Evolutionary conservation across 1,284 basidiomycete species (phyloP), one percentile per base, ranked within the genome.

Genomic region (Cutaneotrichosporon daszewskae): DNA sequence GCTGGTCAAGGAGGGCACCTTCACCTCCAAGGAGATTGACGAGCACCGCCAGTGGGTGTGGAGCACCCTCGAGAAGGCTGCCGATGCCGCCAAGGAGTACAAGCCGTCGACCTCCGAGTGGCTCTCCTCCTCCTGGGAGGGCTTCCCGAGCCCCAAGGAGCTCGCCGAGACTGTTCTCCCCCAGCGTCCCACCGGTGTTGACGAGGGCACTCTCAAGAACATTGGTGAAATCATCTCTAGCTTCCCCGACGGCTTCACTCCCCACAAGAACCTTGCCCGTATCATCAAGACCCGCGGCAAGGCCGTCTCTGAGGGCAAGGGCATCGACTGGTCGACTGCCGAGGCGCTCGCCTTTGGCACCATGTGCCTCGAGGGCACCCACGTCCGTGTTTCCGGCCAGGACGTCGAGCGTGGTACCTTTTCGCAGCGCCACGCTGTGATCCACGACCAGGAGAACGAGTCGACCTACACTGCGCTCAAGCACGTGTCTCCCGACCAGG

Each of bases 41-140:
- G 91, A 97, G 68, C 95, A 98, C 77, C 88, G 89, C 77, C 88
- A 87, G 68, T 98, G 95, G 95, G 95, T 99, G 1, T 96, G 90
- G 92, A 85, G 89, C 34, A 91, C 92, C 85, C 79, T 99, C 48
- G 94, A 98, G 73, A 91, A 86, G 73, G 90, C 94, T 13, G 83
- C 85, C 20, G 83, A 80, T 34, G 90, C 81, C 29, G 79, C 87
- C 22, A 96, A 97, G 76, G 88, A 92, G 68, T 99, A 98, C 72
- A 83, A 88, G 41, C 87, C 94, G 22, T 86, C 87, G 8, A 80
- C 81, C 58, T 86, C 88, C 64, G 95, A 99, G 70, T 98, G 95
- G 95, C 82, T 98, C 40, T 96, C 94, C 10, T 85, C 88, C 24
- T 87, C 90, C 8, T 99, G 95, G 95, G 89, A 88, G 51, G 94